Percentiles rank a stretch among this genome's conserved stretches.
Evolutionary conservation across 192 early-diverging fungal genomes (phyloP).

Genomic region (Entomortierella beljakovae): DNA sequence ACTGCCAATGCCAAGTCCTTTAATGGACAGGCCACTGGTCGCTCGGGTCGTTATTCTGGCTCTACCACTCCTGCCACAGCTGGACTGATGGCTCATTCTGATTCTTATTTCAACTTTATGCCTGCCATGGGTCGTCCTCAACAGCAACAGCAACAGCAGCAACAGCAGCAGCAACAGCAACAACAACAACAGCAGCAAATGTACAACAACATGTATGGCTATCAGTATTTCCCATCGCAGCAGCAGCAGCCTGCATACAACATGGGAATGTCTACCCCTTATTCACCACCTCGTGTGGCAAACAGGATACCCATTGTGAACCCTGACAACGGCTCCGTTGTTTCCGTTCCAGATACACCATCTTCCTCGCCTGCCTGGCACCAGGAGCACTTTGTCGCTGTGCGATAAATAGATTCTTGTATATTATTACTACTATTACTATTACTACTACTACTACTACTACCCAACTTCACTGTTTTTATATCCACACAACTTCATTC

Average conservation of each 20-base stretch:
- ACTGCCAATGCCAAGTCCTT: conserved; percentile 5
- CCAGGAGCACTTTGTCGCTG: conserved; percentile 56
- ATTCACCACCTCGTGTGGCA: conserved; percentile 46
- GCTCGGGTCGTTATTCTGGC: conserved; percentile 34
- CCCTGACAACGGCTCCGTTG: conserved; percentile 48
- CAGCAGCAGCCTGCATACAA: conserved; percentile 29
- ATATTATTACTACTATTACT: background rate
- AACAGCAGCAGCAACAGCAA: conserved; percentile 24
- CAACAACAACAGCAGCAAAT: conserved; percentile 18
- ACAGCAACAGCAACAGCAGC: conserved; percentile 42
- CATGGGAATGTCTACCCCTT: conserved; percentile 48
- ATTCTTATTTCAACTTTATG: conserved; percentile 46
- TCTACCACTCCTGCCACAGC: conserved; percentile 42
- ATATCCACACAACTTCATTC: background rate
- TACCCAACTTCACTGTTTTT: background rate
- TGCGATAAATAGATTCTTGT: conserved; percentile 39
- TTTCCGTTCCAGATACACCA: conserved; percentile 32
- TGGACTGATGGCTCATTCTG: conserved; percentile 40
- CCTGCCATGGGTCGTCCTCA: conserved; percentile 18
- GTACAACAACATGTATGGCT: conserved; percentile 47
- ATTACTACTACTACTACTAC: background rate
- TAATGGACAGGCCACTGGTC: background rate
- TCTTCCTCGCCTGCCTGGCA: conserved; percentile 28
- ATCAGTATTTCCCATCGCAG: conserved; percentile 15
- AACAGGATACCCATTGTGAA: conserved; percentile 50